Conservation (phyloP, 345 rosid species). For the Bruguiera gymnorhiza region DNA sequence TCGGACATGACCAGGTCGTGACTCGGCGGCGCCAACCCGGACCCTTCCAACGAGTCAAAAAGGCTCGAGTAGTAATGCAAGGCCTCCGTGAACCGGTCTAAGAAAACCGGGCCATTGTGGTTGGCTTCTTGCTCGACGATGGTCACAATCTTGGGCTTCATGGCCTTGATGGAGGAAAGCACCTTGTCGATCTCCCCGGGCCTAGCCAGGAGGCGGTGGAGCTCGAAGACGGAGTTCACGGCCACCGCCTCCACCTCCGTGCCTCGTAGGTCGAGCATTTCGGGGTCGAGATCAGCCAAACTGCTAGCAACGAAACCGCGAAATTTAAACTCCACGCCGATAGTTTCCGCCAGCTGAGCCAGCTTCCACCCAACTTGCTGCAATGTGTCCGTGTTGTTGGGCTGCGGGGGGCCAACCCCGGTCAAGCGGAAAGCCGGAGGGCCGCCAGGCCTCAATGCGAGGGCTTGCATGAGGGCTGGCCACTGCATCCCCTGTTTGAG, state of each 20-base stretch:
- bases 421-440: constrained; percentile 27
- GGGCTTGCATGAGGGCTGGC: constrained; percentile 33
- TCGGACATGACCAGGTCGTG: constrained; percentile 35
- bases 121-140: constrained; percentile 35
- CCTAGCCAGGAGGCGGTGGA: constrained; percentile 29
- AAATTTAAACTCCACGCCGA: constrained; percentile 32
- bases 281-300: constrained; percentile 31
- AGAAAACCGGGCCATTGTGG: constrained; percentile 31
- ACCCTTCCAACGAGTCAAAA: constrained; percentile 37
- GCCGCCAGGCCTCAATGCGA: constrained; percentile 26
- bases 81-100: constrained; percentile 33
- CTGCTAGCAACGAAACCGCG: constrained; percentile 33
- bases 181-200: constrained; percentile 30
- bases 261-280: constrained; percentile 27
- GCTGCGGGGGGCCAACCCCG: constrained; percentile 32
- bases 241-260: constrained; percentile 30
- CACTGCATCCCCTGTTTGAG: constrained; percentile 37
- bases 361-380: constrained; percentile 38
- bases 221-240: constrained; percentile 33
- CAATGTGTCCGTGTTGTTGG: constrained; percentile 19
- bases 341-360: constrained; percentile 26
- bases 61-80: constrained; percentile 34
- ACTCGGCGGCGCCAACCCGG: constrained; percentile 22
- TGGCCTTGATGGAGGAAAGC: constrained; percentile 23
- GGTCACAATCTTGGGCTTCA: constrained; percentile 34